Evolutionary conservation across 2,329 filamentous ascomycete genomes (phyloP).

Genomic region (Pseudopyrenochaeta lycopersici): DNA sequence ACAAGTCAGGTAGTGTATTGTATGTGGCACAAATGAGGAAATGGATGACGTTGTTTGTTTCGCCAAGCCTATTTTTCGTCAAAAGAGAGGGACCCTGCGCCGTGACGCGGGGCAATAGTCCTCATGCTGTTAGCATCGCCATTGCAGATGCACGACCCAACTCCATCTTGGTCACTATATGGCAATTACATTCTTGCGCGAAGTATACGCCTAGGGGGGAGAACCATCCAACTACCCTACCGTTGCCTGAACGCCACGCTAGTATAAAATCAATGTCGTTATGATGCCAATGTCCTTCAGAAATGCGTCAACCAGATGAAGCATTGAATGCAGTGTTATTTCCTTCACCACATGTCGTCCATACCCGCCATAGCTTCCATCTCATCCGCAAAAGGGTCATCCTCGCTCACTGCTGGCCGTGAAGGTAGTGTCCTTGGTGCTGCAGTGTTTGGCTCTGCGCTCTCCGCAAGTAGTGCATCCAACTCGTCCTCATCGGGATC

Average conservation of each 20-base stretch:
- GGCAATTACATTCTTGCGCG: not conserved
- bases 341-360: conserved; percentile 45
- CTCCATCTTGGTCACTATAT: not conserved
- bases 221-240: not conserved
- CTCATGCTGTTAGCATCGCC: too few species aligned
- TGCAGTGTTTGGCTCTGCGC: conserved; percentile 26
- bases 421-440: conserved; percentile 15
- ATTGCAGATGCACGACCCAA: not conserved
- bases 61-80: conserved; percentile 18
- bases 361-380: conserved; percentile 52
- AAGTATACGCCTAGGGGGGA: not conserved
- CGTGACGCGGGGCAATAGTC: conserved; percentile 10
- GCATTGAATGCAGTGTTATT: not conserved
- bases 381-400: conserved; percentile 50
- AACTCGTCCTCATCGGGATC: conserved; percentile 62
- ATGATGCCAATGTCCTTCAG: too few species aligned
- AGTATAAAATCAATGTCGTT: not conserved
- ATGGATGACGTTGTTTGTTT: conserved; percentile 29
- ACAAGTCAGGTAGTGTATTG: conserved; percentile 7
- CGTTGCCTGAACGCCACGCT: not conserved
- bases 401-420: conserved; percentile 18
- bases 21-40: conserved; percentile 21
- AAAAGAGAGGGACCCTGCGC: conserved; percentile 9
- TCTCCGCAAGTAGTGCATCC: conserved; percentile 64
- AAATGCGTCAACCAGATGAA: not conserved